These are phyloP conservation scores for Mycena alexandri DNA, from an alignment of 768 basidiomycete species.

Conservation along the genomic window DNA sequence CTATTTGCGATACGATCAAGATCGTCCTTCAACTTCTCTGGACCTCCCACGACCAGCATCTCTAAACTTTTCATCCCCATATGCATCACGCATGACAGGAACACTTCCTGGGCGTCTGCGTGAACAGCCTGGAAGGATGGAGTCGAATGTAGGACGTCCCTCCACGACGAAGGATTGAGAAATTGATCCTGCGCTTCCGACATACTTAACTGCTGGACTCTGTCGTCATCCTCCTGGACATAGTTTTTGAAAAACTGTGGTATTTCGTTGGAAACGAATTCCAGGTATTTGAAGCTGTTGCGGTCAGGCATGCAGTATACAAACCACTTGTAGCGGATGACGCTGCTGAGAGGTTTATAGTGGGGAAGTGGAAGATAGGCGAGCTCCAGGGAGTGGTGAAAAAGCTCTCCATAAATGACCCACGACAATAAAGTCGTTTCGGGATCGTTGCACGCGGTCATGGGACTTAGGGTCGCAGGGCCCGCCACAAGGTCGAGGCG, in stretches of 20 bases:
- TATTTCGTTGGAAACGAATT: not conserved
- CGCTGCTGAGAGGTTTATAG: conserved; percentile 29
- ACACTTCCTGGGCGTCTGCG: not conserved
- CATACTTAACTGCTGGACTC: conserved; percentile 33
- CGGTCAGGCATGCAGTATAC: conserved; percentile 37
- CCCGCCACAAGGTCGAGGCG: conserved; percentile 25
- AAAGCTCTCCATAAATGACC: conserved; percentile 34
- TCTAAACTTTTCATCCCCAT: conserved; percentile 28
- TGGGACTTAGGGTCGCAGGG: not conserved
- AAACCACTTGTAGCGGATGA: conserved; percentile 34
- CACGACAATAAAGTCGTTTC: conserved; percentile 33
- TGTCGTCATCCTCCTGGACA: conserved; percentile 14
- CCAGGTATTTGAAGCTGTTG: conserved; percentile 30
- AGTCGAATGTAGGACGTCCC: not conserved
- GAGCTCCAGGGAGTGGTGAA: conserved; percentile 34
- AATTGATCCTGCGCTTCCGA: not conserved
- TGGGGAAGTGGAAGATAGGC: conserved; percentile 17
- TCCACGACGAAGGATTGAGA: conserved; percentile 7
- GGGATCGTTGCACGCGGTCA: conserved; percentile 29
- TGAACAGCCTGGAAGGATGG: not conserved
- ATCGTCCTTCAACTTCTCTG: conserved; percentile 16
- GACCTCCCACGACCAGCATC: conserved; percentile 18
- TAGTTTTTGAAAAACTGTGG: conserved; percentile 28
- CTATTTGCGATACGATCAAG: conserved; percentile 21
- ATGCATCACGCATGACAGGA: conserved; percentile 23